Evolutionary conservation across 1,284 basidiomycete species (phyloP).

Genomic region (Polyporus tsugae): DNA sequence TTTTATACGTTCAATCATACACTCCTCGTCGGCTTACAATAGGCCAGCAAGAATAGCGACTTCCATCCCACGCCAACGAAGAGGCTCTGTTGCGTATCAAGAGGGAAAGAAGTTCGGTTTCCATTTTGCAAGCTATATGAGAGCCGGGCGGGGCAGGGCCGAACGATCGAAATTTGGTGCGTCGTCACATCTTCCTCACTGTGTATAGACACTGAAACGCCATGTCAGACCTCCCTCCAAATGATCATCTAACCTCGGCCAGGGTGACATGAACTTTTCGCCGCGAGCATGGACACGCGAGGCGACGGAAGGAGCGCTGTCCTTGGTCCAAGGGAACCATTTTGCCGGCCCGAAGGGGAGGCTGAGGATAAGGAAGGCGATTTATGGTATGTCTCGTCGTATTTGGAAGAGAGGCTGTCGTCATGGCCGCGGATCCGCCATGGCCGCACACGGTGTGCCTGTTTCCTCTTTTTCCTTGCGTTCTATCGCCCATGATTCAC

Average conservation of each 20-base stretch:
- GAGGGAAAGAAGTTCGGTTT: conserved; percentile 1
- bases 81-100: too few species aligned
- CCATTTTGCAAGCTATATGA: conserved; percentile 59
- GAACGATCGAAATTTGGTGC: conserved; percentile 89
- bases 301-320: conserved; percentile 77
- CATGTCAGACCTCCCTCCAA: conserved; percentile 76
- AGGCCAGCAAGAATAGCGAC: too few species aligned
- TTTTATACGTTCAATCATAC: too few species aligned
- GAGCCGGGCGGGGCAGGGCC: conserved; percentile 52
- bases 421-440: neutral
- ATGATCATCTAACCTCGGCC: conserved; percentile 92
- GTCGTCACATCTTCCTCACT: conserved; percentile 46
- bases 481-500: too few species aligned
- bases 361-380: conserved; percentile 83
- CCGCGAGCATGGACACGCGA: conserved; percentile 86
- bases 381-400: conserved; percentile 62
- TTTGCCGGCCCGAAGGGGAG: conserved; percentile 91
- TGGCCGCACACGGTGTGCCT: neutral
- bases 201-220: neutral
- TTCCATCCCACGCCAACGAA: neutral
- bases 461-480: neutral
- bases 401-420: too few species aligned
- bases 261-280: conserved; percentile 93
- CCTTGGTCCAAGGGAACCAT: conserved; percentile 77
- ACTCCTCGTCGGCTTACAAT: too few species aligned